Evolutionary conservation across 352 stramenopile genomes (phyloP).

Genomic region (Globisporangium splendens): DNA sequence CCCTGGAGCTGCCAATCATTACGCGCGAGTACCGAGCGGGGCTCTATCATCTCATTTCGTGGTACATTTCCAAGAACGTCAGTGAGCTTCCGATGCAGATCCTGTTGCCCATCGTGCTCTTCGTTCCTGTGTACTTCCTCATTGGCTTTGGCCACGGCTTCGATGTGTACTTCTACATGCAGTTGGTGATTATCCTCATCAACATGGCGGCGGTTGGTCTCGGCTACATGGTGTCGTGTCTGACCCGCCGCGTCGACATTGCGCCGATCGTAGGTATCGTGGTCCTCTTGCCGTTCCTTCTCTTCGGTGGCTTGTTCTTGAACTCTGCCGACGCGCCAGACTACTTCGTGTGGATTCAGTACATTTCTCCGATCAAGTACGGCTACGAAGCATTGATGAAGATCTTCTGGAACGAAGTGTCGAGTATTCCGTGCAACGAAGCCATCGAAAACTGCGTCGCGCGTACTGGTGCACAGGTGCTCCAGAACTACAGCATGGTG

Average conservation of each 20-base stretch:
- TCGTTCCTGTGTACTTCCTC: conserved; percentile 35
- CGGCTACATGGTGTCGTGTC: conserved; percentile 41
- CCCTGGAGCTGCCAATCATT: conserved; percentile 42
- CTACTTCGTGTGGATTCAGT: conserved; percentile 46
- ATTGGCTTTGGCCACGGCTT: conserved; percentile 38
- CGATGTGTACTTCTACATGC: conserved; percentile 29
- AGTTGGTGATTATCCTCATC: conserved; percentile 38
- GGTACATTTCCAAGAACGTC: conserved; percentile 52
- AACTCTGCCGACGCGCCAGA: conserved; percentile 34
- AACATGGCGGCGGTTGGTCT: conserved; percentile 31
- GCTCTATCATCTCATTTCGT: conserved; percentile 32
- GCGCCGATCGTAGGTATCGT: conserved; percentile 34
- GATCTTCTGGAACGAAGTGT: conserved; percentile 37
- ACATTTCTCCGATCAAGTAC: conserved; percentile 47
- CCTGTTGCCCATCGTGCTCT: conserved; percentile 34
- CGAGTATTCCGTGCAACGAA: conserved; percentile 28
- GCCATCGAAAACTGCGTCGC: too few relatives aligned
- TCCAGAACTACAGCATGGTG: conserved; percentile 19
- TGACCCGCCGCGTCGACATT: conserved; percentile 26
- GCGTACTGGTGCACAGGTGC: too few relatives aligned
- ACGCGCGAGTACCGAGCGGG: conserved; percentile 34
- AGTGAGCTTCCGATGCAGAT: conserved; percentile 48
- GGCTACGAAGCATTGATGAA: conserved; percentile 47
- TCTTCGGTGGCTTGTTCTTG: conserved; percentile 47
- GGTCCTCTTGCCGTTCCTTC: conserved; percentile 36